Percentiles rank a stretch among this genome's conserved stretches.
phyloP scores from a whole-genome alignment of 495 filamentous ascomycete species.

The Podospora appendiculata region DNA sequence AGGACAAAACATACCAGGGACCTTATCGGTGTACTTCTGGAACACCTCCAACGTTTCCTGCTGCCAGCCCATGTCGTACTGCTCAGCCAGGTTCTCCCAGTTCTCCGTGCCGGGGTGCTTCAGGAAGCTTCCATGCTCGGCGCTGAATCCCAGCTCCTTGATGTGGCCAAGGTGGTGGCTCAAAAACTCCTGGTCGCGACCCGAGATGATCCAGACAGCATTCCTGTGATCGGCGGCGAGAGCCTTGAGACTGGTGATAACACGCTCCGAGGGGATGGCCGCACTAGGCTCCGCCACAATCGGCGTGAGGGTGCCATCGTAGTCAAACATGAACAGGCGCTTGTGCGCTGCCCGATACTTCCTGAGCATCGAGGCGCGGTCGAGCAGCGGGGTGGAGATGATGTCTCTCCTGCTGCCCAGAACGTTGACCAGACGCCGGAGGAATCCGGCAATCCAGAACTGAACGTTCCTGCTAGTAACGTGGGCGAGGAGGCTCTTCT shows the following conservation, averaged over 20 bases:
- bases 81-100: slow-evolving; percentile 84
- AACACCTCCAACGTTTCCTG: slow-evolving; percentile 71
- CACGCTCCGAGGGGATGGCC: slow-evolving; percentile 76
- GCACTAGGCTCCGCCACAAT: slow-evolving; percentile 85
- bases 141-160: slow-evolving; percentile 73
- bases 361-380: slow-evolving; percentile 57
- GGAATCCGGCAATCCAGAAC: slow-evolving; percentile 69
- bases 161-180: slow-evolving; percentile 84
- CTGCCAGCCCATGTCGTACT: slow-evolving; percentile 83
- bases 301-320: slow-evolving; percentile 94
- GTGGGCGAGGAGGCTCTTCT: slow-evolving; percentile 65
- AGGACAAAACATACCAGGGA: slow-evolving; percentile 49
- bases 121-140: slow-evolving; percentile 94
- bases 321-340: slow-evolving; percentile 95
- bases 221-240: slow-evolving; percentile 76
- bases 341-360: slow-evolving; percentile 63
- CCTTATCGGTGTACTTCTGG: slow-evolving; percentile 74
- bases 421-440: slow-evolving; percentile 68
- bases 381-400: slow-evolving; percentile 72
- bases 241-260: slow-evolving; percentile 68
- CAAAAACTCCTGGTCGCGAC: slow-evolving; percentile 83
- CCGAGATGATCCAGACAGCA: slow-evolving; percentile 95
- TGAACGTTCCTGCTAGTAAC: slow-evolving; percentile 78
- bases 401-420: slow-evolving; percentile 66
- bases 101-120: slow-evolving; percentile 59